Evolutionary conservation across 352 stramenopile species (phyloP).

Genomic region (Vaucheria bursata): DNA sequence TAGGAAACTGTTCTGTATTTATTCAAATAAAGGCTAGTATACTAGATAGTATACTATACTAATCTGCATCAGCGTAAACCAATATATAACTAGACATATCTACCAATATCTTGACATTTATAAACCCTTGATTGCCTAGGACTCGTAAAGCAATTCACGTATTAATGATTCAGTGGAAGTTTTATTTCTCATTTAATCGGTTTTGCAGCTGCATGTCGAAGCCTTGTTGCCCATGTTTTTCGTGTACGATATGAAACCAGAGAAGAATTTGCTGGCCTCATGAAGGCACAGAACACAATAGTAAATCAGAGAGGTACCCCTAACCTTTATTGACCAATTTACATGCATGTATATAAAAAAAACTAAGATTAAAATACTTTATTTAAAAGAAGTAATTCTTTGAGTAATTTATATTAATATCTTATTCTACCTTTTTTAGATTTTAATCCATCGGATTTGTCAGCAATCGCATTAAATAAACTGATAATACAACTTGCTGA

Average conservation of each 20-base stretch:
- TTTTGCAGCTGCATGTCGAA: neutral
- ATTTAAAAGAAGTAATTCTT: no score
- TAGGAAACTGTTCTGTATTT: no score
- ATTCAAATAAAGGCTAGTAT: no score
- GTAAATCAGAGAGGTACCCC: constrained; percentile 2
- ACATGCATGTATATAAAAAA: neutral
- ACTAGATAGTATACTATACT: neutral
- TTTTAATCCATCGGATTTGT: no score
- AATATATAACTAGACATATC: neutral
- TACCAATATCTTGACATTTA: no score
- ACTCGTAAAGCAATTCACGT: no score
- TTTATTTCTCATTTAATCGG: neutral
- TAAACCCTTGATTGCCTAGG: no score
- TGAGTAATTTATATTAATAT: no score
- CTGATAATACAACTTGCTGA: constrained; percentile 32
- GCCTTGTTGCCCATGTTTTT: constrained; percentile 30
- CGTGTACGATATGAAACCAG: constrained; percentile 39
- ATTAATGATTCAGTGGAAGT: neutral
- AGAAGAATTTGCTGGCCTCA: constrained; percentile 22
- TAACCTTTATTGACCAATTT: neutral
- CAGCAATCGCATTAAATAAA: no score
- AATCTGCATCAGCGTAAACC: neutral
- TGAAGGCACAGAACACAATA: constrained; percentile 22
- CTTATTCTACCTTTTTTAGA: no score
- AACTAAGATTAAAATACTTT: neutral